Evolutionary conservation across 163 green algal species (phyloP).

Genomic region (Chlamydomonas reinhardtii): DNA sequence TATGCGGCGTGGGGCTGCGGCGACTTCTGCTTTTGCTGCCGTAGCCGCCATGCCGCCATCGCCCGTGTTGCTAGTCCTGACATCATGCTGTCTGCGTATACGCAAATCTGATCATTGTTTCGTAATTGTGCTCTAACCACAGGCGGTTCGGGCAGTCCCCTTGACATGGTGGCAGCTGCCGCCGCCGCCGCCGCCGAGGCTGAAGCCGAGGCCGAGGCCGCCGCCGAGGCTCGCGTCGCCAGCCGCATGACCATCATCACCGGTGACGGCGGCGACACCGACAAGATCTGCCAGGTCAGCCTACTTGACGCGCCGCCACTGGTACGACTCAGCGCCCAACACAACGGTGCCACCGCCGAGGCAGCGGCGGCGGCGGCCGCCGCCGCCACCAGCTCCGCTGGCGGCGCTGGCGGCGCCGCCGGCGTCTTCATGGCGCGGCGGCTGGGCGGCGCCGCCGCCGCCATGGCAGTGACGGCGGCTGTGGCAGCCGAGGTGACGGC

Average conservation of each 20-base stretch:
- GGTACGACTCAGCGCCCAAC: neutral
- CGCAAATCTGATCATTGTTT: no score
- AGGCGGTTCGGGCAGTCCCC: neutral
- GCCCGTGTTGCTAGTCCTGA: no score
- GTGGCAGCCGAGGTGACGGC: neutral
- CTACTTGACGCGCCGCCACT: slow-evolving; percentile 22
- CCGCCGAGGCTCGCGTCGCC: neutral
- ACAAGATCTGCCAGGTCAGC: slow-evolving; percentile 35
- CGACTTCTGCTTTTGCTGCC: neutral
- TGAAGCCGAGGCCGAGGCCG: neutral
- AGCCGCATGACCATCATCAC: neutral
- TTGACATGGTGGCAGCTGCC: no score
- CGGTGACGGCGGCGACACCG: neutral
- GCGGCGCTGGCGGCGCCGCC: no score
- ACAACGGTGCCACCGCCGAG: no score
- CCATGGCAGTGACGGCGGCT: neutral
- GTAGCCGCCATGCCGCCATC: neutral
- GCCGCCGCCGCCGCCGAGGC: no score
- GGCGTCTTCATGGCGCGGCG: neutral
- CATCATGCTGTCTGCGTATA: no score
- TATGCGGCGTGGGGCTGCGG: no score
- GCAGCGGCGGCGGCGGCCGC: no score
- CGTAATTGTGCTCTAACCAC: neutral
- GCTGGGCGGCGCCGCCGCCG: neutral
- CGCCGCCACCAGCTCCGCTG: no score